Evolutionary conservation across 2,329 filamentous ascomycete species (phyloP).

Genomic region (Sporothrix pallida): DNA sequence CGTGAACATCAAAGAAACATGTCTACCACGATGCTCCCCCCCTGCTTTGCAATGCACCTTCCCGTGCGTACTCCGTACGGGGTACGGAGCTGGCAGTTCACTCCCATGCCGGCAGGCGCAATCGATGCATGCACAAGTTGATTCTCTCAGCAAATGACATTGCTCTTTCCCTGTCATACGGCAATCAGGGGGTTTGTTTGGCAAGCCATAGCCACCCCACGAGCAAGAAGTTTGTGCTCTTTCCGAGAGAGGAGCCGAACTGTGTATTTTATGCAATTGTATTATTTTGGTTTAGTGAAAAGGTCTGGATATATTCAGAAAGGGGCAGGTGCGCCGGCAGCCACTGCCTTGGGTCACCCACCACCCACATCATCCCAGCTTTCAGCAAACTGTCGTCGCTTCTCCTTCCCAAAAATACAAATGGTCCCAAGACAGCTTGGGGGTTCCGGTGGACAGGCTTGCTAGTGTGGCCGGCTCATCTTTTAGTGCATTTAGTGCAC

Average conservation of each 20-base stretch:
- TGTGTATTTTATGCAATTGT: not conserved
- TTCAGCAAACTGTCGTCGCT: not conserved
- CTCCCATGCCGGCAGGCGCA: constrained; percentile 17
- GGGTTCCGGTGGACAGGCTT: not conserved
- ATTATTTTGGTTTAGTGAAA: constrained; percentile 3
- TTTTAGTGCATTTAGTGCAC: constrained; percentile 20
- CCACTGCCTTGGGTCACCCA: constrained; percentile 16
- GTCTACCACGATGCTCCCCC: not conserved
- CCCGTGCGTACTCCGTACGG: constrained; percentile 10
- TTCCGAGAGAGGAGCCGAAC: not conserved
- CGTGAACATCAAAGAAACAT: not conserved
- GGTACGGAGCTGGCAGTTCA: constrained; percentile 4
- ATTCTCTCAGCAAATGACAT: not conserved
- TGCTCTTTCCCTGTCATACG: not conserved
- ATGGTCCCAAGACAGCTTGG: not conserved
- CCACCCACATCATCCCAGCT: constrained; percentile 16
- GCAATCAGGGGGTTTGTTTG: constrained; percentile 14
- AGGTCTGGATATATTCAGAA: not conserved
- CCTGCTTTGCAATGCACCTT: constrained; percentile 17
- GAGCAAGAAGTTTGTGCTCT: constrained; percentile 4
- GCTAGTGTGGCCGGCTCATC: constrained; percentile 13
- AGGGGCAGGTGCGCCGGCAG: constrained; percentile 14
- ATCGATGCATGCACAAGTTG: not conserved
- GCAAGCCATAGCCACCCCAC: constrained; percentile 19
- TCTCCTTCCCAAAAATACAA: not conserved